These are phyloP conservation scores for Suillus hirtellus DNA, from an alignment of 768 basidiomycete species.

Conservation along the genomic window DNA sequence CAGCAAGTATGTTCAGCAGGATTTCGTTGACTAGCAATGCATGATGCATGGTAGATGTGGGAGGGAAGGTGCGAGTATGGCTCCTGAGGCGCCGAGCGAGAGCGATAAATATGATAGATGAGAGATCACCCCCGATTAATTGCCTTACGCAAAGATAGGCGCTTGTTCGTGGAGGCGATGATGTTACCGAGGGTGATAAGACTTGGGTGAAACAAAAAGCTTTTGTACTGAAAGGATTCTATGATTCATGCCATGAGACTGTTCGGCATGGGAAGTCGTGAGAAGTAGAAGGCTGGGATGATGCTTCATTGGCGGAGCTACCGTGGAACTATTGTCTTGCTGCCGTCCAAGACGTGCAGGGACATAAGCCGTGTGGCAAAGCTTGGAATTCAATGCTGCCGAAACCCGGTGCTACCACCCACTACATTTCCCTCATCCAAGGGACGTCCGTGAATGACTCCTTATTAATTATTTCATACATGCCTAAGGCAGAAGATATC, in stretches of 20 bases:
- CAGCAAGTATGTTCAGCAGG: conserved; percentile 2
- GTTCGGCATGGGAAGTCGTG: conserved; percentile 3
- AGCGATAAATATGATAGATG: not conserved
- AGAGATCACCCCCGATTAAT: not conserved
- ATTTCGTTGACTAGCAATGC: conserved; percentile 4
- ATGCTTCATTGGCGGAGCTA: conserved; percentile 6
- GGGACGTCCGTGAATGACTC: not conserved
- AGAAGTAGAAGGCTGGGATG: conserved; percentile 6
- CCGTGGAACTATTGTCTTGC: conserved; percentile 6
- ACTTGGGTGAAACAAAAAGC: not conserved
- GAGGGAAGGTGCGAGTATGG: not conserved
- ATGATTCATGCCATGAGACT: conserved; percentile 6
- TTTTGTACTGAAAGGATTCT: conserved; percentile 4
- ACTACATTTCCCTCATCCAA: not conserved
- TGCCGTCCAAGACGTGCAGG: conserved; percentile 1
- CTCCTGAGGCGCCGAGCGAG: not conserved
- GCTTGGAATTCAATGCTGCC: not conserved
- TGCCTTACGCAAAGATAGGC: not conserved
- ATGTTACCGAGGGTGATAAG: not conserved
- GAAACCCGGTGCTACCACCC: not conserved
- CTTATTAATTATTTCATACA: not conserved
- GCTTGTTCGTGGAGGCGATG: not conserved
- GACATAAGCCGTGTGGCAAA: conserved; percentile 7
- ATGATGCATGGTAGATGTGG: not conserved
- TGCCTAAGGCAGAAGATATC: not conserved